These are phyloP conservation scores for Wickerhamiella australiensis DNA, from an alignment of 805 yeast genomes.

Conservation along the genomic window DNA sequence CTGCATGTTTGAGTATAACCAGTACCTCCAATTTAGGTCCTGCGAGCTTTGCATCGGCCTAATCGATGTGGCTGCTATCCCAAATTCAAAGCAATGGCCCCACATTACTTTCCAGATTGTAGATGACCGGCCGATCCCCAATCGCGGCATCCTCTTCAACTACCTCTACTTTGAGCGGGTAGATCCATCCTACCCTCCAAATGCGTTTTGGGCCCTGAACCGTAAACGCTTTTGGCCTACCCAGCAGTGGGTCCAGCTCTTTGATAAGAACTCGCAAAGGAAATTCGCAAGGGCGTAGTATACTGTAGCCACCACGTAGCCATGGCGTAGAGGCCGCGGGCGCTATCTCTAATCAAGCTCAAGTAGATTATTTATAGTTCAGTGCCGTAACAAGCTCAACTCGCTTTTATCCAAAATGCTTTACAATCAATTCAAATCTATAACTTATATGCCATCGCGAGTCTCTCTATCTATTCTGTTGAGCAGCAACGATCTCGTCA, in stretches of 20 bases:
- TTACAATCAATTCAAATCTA: too few species aligned
- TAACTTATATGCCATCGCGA: too few species aligned
- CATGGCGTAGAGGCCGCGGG: background rate
- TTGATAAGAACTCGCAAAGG: constrained; percentile 1
- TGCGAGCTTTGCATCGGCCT: constrained; percentile 13
- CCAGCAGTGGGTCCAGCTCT: constrained; percentile 8
- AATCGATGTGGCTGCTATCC: constrained; percentile 11
- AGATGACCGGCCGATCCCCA: constrained; percentile 19
- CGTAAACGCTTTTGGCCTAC: constrained; percentile 9
- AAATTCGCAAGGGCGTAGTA: constrained; percentile 1
- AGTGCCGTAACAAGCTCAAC: background rate
- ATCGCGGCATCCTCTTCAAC: constrained; percentile 15
- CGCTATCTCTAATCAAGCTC: background rate
- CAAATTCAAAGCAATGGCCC: constrained; percentile 3
- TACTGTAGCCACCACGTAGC: too few species aligned
- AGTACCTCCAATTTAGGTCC: constrained; percentile 9
- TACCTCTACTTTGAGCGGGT: constrained; percentile 17
- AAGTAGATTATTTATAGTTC: background rate
- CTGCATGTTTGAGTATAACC: constrained; percentile 13
- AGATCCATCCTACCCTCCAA: background rate
- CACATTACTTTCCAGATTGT: constrained; percentile 28
- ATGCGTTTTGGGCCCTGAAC: constrained; percentile 9
- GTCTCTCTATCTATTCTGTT: too few species aligned
- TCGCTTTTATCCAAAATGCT: too few species aligned
- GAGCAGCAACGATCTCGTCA: background rate